Conservation (phyloP, 2,329 filamentous ascomycete species). For the Ophiostoma angusticollis region DNA sequence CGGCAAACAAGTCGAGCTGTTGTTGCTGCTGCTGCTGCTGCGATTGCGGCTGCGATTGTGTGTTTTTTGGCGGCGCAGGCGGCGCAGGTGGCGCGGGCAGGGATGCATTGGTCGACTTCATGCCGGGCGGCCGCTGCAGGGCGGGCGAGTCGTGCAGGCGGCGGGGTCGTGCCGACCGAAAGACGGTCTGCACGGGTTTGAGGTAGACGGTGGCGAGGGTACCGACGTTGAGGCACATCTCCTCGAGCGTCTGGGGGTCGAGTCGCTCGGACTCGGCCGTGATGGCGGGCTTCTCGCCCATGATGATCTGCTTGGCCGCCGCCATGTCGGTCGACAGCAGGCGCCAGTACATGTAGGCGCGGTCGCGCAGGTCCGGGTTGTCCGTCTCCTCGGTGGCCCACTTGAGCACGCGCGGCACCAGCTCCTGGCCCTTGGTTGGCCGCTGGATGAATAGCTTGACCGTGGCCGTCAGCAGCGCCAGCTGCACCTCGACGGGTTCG, state of each 20-base stretch:
- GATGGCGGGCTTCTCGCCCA: slow-evolving; percentile 95
- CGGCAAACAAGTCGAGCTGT: slow-evolving; percentile 22
- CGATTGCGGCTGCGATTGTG: slow-evolving; percentile 8
- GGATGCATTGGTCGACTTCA: background rate
- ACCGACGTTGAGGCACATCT: slow-evolving; percentile 93
- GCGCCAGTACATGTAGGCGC: slow-evolving; percentile 99
- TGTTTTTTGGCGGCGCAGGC: too few relatives aligned
- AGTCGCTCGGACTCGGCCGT: slow-evolving; percentile 92
- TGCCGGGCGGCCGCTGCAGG: slow-evolving; percentile 60
- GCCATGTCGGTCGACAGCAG: slow-evolving; percentile 84
- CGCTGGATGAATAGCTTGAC: slow-evolving; percentile 97
- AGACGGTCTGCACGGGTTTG: slow-evolving; percentile 94
- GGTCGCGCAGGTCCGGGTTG: slow-evolving; percentile 87
- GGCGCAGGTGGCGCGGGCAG: slow-evolving; percentile 17
- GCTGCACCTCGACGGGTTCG: slow-evolving; percentile 88
- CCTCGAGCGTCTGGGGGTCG: slow-evolving; percentile 80
- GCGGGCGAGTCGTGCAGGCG: slow-evolving; percentile 73
- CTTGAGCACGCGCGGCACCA: slow-evolving; percentile 90
- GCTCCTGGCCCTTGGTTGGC: slow-evolving; percentile 82
- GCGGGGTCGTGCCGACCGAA: slow-evolving; percentile 73
- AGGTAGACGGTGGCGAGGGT: slow-evolving; percentile 95
- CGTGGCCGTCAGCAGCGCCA: slow-evolving; percentile 86
- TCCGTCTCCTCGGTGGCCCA: slow-evolving; percentile 99
- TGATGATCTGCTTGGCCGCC: slow-evolving; percentile 75
- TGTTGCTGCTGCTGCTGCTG: slow-evolving; percentile 4